Evolutionary conservation across 2,329 filamentous ascomycete genomes (phyloP), one percentile per base, ranked within the genome.

Genomic region (Aspergillus unguis): DNA sequence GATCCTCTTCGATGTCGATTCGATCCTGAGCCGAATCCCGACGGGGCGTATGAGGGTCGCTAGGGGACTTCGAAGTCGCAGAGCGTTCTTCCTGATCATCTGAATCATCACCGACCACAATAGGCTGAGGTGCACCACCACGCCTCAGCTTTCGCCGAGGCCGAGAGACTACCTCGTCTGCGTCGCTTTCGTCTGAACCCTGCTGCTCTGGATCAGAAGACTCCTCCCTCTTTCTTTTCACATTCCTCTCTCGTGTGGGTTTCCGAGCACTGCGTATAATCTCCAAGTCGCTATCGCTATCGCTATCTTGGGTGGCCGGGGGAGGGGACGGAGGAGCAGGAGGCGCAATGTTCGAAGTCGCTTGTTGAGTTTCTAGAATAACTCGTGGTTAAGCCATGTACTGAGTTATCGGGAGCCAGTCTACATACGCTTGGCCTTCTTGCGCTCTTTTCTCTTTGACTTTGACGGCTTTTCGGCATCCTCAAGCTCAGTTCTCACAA

Each of bases 1-100:
- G 59, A 55, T 78, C 76, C 46, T 76, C 75, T 35, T 74, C 67
- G 2, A 78, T 54, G 54, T 78, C 76, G 23, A 72, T 62, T 44
- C 66, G 61, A 48, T 72, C 69, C 53, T 74, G 66, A 23, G 66
- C 53, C 6, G 53, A 52, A 32, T 56, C 54, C 5, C 55, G 56
- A 11, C 56, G 59, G 0, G 68, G 68, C 11, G 64, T 65, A 26
- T 58, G 53, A 40, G 63, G 62, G 3, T 50, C 38, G 5, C 58
- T 38, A 62, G 62, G 47, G 65, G 71, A 17, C 58, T 51, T 1
- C 63, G 67, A n/a, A 69, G 67, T 17, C 61, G 59, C 17, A 55
- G 27, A 11, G 66, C 47, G 11, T 62, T 55, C 11, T 23, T 45
- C 41, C 23, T 65, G 62, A 29, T 68, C 67, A 1, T 67, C 66